Evolutionary conservation across 208 protist genomes (phyloP), one percentile per base, ranked within the genome.

Genomic region (Naegleria gruberi): DNA sequence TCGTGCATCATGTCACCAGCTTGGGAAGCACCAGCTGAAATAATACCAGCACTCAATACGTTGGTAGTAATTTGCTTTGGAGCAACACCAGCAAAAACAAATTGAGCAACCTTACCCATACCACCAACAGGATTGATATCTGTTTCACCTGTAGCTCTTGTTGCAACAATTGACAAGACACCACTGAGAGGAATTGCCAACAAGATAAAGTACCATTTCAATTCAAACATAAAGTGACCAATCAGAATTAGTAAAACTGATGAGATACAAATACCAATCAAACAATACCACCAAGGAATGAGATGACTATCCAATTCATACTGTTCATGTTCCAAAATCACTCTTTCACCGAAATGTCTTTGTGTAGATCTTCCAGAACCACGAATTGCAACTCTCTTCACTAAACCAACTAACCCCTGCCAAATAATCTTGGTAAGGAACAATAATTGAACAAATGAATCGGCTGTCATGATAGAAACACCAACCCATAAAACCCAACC

Each of bases 81-180:
- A 17, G 82, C 82, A 44, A 86, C 23, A 37, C 82, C 82, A 47
- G 82, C 82, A 86, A 47, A 86, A 4, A 86, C 82, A 34, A 86
- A 86, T 86, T 86, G 82, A 40, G 42, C 34, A 34, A 86, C 42
- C 26, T 86, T 86, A 51, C 82, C 82, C 82, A 86, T 86, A 37
- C 82, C 82, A 42, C 82, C 82, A 44, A 86, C 82, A 34, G 82
- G 82, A 34, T 86, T 86, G 41, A 86, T 86, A 47, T 86, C 82
- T 0, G 42, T 86, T 47, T 86, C 82, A 42, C 82, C 82, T 47
- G 42, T 41, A 46, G n/a, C 8, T 86, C 82, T 86, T 2, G 42
- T 47, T 47, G 82, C 82, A 47, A 86, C 34, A 37, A 86, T 86
- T 1, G n/a, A 42, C 26, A 86, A 86, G 6, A 86, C 23, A 44